Conservation (phyloP, 78 protist genomes). For the Salpingoeca rosetta region DNA sequence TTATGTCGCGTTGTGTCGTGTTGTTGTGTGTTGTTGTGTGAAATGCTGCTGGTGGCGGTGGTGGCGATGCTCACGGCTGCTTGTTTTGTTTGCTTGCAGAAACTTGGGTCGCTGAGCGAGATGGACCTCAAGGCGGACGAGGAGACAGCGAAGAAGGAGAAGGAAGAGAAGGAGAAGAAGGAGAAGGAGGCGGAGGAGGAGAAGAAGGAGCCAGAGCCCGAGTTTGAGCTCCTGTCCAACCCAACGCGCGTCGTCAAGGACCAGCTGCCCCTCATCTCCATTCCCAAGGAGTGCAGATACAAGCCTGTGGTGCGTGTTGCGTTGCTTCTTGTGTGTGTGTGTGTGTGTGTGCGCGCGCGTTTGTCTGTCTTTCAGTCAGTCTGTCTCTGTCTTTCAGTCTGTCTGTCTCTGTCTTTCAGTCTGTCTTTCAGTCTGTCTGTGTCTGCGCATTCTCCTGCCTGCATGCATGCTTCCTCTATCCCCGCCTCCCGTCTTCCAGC, state of each 20-base stretch:
- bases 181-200: conserved; percentile 1
- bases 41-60: not conserved
- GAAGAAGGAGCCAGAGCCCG: not conserved
- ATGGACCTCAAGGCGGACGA: conserved; percentile 29
- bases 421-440: too few relatives aligned
- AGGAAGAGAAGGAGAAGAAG: conserved; percentile 23
- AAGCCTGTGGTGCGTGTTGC: conserved; percentile 33
- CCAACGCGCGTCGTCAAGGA: conserved; percentile 73
- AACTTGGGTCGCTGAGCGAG: not conserved
- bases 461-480: not conserved
- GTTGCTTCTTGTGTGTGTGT: not conserved
- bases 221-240: conserved; percentile 52
- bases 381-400: not conserved
- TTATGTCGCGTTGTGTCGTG: not conserved
- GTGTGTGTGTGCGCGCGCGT: conserved; percentile 1
- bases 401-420: not conserved
- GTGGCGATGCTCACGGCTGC: conserved; percentile 19
- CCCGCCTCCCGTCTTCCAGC: not conserved
- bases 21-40: too few relatives aligned
- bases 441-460: not conserved
- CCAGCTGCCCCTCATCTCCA: conserved; percentile 43
- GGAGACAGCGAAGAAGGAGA: conserved; percentile 39
- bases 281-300: conserved; percentile 44
- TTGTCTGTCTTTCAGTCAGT: not conserved
- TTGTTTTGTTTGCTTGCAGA: not conserved